Conservation (phyloP, 805 yeast species). For the Nakazawaea laoshanensis region DNA sequence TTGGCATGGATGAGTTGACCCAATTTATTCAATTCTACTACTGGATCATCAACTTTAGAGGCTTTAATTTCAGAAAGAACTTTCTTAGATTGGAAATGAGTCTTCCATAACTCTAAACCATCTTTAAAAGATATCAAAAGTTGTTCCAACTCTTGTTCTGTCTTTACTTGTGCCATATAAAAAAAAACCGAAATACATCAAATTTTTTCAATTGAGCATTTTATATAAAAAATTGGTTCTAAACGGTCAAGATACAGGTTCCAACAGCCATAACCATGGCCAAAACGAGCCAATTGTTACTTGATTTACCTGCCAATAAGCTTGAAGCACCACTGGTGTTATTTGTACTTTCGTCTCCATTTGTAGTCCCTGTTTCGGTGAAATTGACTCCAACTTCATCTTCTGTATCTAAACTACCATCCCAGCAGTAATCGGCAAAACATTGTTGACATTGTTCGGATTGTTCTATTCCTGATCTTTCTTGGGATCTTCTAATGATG, state of each 20-base stretch:
- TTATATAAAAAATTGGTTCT: too few species aligned
- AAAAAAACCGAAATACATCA: too few species aligned
- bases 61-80: conserved; percentile 11
- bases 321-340: conserved; percentile 14
- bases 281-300: too few species aligned
- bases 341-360: conserved; percentile 17
- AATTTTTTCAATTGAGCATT: too few species aligned
- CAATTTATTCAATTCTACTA: conserved; percentile 52
- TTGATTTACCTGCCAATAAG: background rate
- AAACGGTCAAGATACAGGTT: too few species aligned
- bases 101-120: conserved; percentile 6
- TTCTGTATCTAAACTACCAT: conserved; percentile 29
- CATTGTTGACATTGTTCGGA: conserved; percentile 67
- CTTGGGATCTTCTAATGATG: conserved; percentile 68
- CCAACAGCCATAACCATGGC: too few species aligned
- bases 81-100: background rate
- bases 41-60: conserved; percentile 30
- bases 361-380: conserved; percentile 30
- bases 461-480: conserved; percentile 51
- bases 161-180: conserved; percentile 1
- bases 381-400: conserved; percentile 21
- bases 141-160: conserved; percentile 6
- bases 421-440: conserved; percentile 72
- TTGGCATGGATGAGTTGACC: conserved; percentile 60
- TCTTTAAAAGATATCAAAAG: conserved; percentile 6